Percentiles rank a stretch among this genome's conserved stretches.
These are phyloP conservation scores for Saururus chinensis DNA, from an alignment of 164 flowering plant genomes.

Conservation along the genomic window DNA sequence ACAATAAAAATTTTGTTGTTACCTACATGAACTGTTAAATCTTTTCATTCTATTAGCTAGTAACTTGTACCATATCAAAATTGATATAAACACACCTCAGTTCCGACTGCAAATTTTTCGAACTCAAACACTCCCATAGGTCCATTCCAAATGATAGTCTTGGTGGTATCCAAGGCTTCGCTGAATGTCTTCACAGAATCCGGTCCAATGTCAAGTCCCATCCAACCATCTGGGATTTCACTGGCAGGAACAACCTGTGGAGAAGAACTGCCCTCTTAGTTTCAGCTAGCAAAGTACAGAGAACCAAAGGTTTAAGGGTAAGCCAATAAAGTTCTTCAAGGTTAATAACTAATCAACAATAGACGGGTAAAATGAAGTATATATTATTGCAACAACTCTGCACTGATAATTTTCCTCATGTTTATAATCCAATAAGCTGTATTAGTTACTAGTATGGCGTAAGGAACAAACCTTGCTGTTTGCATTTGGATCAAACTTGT, in stretches of 20 bases:
- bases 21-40: no score
- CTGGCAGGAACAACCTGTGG: slow-evolving; percentile 56
- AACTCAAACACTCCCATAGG: slow-evolving; percentile 94
- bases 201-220: slow-evolving; percentile 83
- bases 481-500: slow-evolving; percentile 84
- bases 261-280: background rate
- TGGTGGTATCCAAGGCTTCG: slow-evolving; percentile 48
- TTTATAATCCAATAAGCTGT: no score
- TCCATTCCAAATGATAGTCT: slow-evolving; percentile 81
- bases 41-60: no score
- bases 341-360: no score
- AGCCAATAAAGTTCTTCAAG: no score
- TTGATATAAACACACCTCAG: slow-evolving; percentile 42
- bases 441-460: no score
- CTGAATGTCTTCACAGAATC: slow-evolving; percentile 56
- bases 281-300: background rate
- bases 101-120: slow-evolving; percentile 76
- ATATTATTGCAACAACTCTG: no score
- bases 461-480: slow-evolving; percentile 49
- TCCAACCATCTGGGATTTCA: slow-evolving; percentile 71
- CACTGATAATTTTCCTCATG: no score
- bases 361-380: no score
- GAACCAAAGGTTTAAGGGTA: no score
- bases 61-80: no score
- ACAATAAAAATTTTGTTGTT: no score